phyloP scores from a whole-genome alignment of 257 asterid genomes.

The Jacaranda mimosifolia region DNA sequence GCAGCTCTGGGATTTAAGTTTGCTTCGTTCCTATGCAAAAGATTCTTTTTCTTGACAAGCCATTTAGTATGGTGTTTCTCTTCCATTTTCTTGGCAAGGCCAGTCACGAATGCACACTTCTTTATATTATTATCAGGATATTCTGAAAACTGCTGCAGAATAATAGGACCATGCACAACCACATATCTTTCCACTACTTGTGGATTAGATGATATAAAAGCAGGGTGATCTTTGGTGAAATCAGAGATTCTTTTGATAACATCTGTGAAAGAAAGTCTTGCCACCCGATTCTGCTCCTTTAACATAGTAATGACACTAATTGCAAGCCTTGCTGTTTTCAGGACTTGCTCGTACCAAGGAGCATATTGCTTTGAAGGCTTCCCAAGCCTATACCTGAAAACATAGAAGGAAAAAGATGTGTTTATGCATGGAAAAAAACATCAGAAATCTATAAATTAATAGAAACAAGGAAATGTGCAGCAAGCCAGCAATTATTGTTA shows the following conservation, averaged over 20 bases:
- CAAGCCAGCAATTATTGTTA: conserved; percentile 9
- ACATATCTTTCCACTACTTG: conserved; percentile 80
- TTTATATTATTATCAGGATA: conserved; percentile 81
- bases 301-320: conserved; percentile 76
- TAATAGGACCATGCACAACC: conserved; percentile 92
- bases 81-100: conserved; percentile 86
- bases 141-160: conserved; percentile 90
- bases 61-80: conserved; percentile 92
- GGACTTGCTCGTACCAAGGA: conserved; percentile 88
- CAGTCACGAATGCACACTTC: conserved; percentile 75
- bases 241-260: conserved; percentile 76
- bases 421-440: background rate
- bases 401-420: conserved; percentile 28
- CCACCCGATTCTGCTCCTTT: conserved; percentile 79
- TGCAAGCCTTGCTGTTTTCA: conserved; percentile 83
- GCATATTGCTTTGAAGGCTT: conserved; percentile 92
- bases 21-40: conserved; percentile 54
- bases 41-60: conserved; percentile 90
- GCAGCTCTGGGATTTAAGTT: conserved; percentile 91
- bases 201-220: conserved; percentile 74
- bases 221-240: conserved; percentile 65
- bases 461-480: background rate
- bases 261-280: conserved; percentile 84
- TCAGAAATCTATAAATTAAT: no score
- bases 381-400: conserved; percentile 90